Base-by-base conservation (phyloP, 768 basidiomycete genomes). In the Filobasidium wieringae region DNA sequence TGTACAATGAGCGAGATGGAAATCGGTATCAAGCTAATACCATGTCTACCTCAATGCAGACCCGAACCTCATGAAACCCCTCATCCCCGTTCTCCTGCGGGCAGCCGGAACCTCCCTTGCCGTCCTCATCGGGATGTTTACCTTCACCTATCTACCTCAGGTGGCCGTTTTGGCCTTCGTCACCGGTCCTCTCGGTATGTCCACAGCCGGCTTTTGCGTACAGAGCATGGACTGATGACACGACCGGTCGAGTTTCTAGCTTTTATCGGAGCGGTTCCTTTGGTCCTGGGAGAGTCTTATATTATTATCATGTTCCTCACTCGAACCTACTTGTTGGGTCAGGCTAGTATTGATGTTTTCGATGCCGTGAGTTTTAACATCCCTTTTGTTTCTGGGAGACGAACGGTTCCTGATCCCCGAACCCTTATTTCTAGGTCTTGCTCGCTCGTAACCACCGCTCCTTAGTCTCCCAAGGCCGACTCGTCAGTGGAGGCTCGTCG, bases 101-200 rank as follows among this genome's bases (percentile, higher is more conserved):
- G 68, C 69, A 7, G 56, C 66, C 12, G 33, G 65, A 14, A 52
- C 70, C 31, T 68, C 68, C 0, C 22, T 70, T 30, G 66, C 53
- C 9, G 67, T 76, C 33, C 63, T 75, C 51, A 59, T 59, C 6
- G 58, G 53, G 3, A 62, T 83, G 63, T 81, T 83, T 64, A 51
- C 67, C 41, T 69, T 76, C 59, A 68, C 74, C 45, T 86, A 83
- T 73, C 64, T 84, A 8, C 85, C 85, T 2, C 83, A 84, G 66
- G 80, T 82, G 33, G 82, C 81, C 39, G 68, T 85, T 47, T 80
- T 84, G 36, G 79, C 82, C 1, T 62, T 84, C 54, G 77, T 85
- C 63, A 79, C 80, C 0, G 85, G 84, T 0, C 83, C 84, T 4
- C 76, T 85, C 27, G 82, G 81, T 74, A 34, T 58, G 72, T 59